Percentiles rank a stretch among this genome's conserved stretches.
Conservation (phyloP, 495 filamentous ascomycete genomes). For the Aspergillus ostianus region DNA sequence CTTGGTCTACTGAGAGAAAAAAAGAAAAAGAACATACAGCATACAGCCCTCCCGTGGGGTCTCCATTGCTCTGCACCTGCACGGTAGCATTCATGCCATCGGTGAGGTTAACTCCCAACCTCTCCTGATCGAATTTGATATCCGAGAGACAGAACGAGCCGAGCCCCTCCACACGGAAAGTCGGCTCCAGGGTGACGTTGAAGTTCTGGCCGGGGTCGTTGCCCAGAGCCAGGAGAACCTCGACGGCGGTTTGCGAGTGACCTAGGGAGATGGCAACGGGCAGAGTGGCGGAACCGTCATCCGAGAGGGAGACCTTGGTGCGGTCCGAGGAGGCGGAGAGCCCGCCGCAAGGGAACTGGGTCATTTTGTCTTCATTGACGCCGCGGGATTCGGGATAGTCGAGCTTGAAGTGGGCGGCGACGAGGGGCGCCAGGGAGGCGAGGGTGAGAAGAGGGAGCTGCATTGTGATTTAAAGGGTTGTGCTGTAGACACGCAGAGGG, state of each 20-base stretch:
- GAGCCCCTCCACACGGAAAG: slow-evolving; percentile 50
- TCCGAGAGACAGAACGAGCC: slow-evolving; percentile 56
- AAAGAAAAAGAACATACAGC: slow-evolving; percentile 37
- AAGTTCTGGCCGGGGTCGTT: slow-evolving; percentile 50
- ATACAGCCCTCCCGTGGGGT: slow-evolving; percentile 53
- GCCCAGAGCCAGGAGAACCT: slow-evolving; percentile 57
- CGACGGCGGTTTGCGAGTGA: slow-evolving; percentile 52
- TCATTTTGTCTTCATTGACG: slow-evolving; percentile 48
- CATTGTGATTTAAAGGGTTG: slow-evolving; percentile 15
- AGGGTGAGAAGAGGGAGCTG: slow-evolving; percentile 28
- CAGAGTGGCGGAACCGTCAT: slow-evolving; percentile 48
- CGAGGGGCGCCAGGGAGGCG: slow-evolving; percentile 37
- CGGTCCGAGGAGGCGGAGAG: slow-evolving; percentile 48
- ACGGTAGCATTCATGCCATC: slow-evolving; percentile 61
- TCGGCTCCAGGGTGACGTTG: slow-evolving; percentile 51
- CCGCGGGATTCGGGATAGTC: slow-evolving; percentile 55
- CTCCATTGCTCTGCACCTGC: slow-evolving; percentile 57
- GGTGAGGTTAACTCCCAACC: slow-evolving; percentile 31
- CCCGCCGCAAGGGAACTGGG: slow-evolving; percentile 58
- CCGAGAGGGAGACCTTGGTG: slow-evolving; percentile 46
- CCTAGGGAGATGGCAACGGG: slow-evolving; percentile 47
- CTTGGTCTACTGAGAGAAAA: not conserved
- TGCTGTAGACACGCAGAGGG: not conserved
- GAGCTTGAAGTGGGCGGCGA: slow-evolving; percentile 61
- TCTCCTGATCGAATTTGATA: slow-evolving; percentile 38